Conservation (phyloP, 768 basidiomycete genomes). For the Podaxis pistillaris region DNA sequence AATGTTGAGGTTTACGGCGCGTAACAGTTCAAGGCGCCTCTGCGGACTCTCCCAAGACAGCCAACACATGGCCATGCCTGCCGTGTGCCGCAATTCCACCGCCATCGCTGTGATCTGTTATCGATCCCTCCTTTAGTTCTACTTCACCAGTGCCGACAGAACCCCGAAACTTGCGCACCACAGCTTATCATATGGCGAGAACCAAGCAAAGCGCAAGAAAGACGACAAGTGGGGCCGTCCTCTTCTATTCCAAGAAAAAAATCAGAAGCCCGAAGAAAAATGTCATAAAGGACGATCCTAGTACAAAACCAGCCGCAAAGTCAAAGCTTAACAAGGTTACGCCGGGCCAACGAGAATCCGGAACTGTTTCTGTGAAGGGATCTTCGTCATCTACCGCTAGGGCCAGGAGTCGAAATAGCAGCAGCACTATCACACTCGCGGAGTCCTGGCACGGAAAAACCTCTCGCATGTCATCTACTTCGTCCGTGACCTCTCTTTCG, state of each 20-base stretch:
- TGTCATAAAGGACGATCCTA: background rate
- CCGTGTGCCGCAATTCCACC: background rate
- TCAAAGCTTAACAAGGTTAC: background rate
- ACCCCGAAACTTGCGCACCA: background rate
- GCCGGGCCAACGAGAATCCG: background rate
- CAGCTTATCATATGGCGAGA: background rate
- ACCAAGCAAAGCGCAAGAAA: conserved; percentile 7
- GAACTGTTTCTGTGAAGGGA: background rate
- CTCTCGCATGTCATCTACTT: background rate
- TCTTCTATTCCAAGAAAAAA: conserved; percentile 1
- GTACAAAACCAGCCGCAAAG: background rate
- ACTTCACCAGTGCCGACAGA: background rate
- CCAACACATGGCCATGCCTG: background rate
- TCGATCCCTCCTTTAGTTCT: background rate
- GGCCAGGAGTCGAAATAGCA: background rate
- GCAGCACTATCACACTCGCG: background rate
- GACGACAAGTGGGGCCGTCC: conserved; percentile 1
- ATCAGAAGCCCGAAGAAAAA: background rate
- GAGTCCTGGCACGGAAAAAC: background rate
- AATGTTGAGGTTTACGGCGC: no score
- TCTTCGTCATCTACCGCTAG: background rate
- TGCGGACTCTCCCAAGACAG: background rate
- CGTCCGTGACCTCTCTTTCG: background rate
- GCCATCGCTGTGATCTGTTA: background rate
- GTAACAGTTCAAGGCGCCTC: no score